phyloP scores from a whole-genome alignment of 495 filamentous ascomycete genomes.

The Talaromyces nanjingensis region DNA sequence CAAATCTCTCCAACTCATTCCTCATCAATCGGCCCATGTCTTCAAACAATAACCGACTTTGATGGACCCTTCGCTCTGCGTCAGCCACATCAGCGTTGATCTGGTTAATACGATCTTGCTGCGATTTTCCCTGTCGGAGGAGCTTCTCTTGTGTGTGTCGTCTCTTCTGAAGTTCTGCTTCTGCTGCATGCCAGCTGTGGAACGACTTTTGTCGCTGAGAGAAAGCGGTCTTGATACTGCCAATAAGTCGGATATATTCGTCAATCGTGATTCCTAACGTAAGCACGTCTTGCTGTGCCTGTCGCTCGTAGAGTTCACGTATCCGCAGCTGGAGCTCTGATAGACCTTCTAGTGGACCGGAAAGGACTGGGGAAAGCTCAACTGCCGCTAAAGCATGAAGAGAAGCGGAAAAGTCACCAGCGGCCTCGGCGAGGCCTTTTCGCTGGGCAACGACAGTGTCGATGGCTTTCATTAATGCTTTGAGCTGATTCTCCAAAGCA shows the following conservation, averaged over 20 bases:
- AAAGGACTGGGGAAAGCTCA: constrained; percentile 82
- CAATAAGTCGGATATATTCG: constrained; percentile 95
- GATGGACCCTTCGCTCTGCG: constrained; percentile 88
- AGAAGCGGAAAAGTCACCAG: constrained; percentile 84
- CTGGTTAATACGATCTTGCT: constrained; percentile 92
- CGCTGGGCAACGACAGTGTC: constrained; percentile 86
- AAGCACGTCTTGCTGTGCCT: constrained; percentile 93
- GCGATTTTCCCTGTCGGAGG: constrained; percentile 82
- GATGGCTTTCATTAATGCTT: constrained; percentile 86
- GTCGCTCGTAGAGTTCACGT: constrained; percentile 88
- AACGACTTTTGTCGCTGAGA: constrained; percentile 89
- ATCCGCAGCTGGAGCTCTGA: constrained; percentile 92
- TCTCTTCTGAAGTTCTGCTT: constrained; percentile 81
- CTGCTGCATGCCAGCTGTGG: constrained; percentile 84
- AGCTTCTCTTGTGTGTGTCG: constrained; percentile 84
- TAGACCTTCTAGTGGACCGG: constrained; percentile 78
- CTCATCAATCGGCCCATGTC: constrained; percentile 96
- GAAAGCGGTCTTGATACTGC: constrained; percentile 87
- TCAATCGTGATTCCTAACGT: constrained; percentile 96
- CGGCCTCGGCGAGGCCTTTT: constrained; percentile 86
- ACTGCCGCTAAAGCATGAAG: constrained; percentile 85
- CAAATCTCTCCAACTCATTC: constrained; percentile 84
- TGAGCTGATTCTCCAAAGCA: constrained; percentile 89
- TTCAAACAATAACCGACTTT: constrained; percentile 82
- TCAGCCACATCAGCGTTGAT: constrained; percentile 86